Base-by-base conservation (phyloP, 2,329 filamentous ascomycete species). In the Neospermospora avenae region DNA sequence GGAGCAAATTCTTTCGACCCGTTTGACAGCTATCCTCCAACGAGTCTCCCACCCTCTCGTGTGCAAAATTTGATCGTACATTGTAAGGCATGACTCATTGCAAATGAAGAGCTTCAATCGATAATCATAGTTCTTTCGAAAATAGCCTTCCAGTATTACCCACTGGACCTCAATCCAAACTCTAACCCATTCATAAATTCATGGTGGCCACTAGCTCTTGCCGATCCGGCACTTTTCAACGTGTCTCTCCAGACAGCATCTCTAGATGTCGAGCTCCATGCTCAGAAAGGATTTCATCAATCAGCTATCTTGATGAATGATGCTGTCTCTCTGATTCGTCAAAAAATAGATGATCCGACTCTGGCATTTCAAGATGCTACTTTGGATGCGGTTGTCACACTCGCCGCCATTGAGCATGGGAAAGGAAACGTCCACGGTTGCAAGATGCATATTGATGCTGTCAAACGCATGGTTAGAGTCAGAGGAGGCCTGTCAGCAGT, bases 91-190 rank as follows among this genome's bases (percentile, higher is more conserved):
- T 5, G 6, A 2, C 14, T 39, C 2, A 39, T n/a, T 5, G 4
- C 14, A n/a, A n/a, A 3, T n/a, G 18, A 13, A 39, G 18, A n/a
- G n/a, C n/a, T n/a, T n/a, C 11, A 5, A 66, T 72, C 59, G 55
- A 65, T 70, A 3, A n/a, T 28, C 42, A 13, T 57, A 84, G 82
- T 85, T 62, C 72, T 84, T 3, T 76, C 78, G 44, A 83, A 80
- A 46, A 84, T 85, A 49, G 81, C 82, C 0, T 85, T 85, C 54
- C 79, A 84, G 63, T 85, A 84, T 65, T 85, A 85, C 65, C 83
- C 82, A 0, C 73, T 84, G 20, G 83, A 85, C 55, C 72, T 83
- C 7, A 77, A 75, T 61, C 67, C 75, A n/a, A 70, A 70, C 0
- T 81, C 82, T 7, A 85, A 85, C 64, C 82, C 82, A 0, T 85